Conservation (phyloP, 73 alveolate genomes). For the Paramecium sexaurelia region DNA sequence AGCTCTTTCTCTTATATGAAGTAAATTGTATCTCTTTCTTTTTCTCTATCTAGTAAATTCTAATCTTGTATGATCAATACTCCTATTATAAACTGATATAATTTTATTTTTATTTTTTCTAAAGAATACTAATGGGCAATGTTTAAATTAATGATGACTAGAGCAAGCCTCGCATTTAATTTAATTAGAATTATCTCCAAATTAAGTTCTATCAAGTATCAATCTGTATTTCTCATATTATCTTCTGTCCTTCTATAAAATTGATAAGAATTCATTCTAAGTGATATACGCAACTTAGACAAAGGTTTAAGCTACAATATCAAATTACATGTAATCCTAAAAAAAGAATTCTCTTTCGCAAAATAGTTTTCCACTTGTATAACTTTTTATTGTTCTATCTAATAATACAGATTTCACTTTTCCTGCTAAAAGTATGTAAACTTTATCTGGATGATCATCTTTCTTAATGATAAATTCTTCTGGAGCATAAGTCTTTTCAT, state of each 20-base stretch:
- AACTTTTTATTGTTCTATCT: neutral
- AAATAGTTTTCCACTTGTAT: neutral
- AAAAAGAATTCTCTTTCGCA: constrained; percentile 46
- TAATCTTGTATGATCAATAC: neutral
- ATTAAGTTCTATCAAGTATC: neutral
- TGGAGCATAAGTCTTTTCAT: constrained; percentile 47
- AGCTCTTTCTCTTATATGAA: neutral
- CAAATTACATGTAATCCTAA: neutral
- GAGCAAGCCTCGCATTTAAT: constrained; percentile 13
- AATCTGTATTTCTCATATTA: neutral
- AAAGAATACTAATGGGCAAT: neutral
- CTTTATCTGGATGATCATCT: neutral
- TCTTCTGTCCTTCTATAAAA: neutral
- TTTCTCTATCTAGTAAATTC: neutral
- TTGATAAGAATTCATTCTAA: neutral
- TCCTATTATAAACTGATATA: neutral
- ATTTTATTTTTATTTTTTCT: neutral
- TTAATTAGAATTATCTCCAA: neutral
- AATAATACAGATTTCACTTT: neutral
- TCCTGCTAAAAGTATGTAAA: neutral
- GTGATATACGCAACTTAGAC: constrained; percentile 6
- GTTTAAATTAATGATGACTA: constrained; percentile 2
- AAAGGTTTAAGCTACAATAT: constrained; percentile 23
- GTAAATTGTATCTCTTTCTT: neutral
- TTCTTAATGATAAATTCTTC: constrained; percentile 13